phyloP scores from a whole-genome alignment of 2,329 filamentous ascomycete genomes.

The Monilinia aucupariae region DNA sequence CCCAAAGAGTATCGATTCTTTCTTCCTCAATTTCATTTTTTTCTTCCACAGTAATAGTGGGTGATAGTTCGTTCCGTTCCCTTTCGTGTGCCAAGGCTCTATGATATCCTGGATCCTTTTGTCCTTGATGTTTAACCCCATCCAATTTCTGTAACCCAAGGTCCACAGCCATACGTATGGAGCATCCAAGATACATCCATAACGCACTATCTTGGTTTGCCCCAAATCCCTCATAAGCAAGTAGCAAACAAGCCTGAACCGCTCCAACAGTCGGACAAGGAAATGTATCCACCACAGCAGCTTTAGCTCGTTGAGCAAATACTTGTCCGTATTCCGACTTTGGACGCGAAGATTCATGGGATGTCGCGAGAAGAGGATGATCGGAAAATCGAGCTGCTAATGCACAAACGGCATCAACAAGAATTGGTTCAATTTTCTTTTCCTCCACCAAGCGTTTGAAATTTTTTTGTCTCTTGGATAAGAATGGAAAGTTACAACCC shows the following conservation, averaged over 20 bases:
- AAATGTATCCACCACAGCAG: slow-evolving; percentile 77
- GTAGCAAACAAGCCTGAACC: slow-evolving; percentile 74
- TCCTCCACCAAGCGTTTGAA: slow-evolving; percentile 74
- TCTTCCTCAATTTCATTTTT: slow-evolving; percentile 66
- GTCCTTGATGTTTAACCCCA: slow-evolving; percentile 54
- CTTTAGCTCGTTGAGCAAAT: slow-evolving; percentile 77
- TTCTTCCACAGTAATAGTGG: slow-evolving; percentile 44
- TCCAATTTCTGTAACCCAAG: slow-evolving; percentile 77
- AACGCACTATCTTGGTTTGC: slow-evolving; percentile 82
- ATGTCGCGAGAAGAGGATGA: slow-evolving; percentile 47
- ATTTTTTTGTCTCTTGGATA: slow-evolving; percentile 56
- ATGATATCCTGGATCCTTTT: slow-evolving; percentile 34
- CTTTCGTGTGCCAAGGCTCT: slow-evolving; percentile 38
- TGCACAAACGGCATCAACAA: slow-evolving; percentile 82
- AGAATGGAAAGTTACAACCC: slow-evolving; percentile 80
- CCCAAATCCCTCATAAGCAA: slow-evolving; percentile 87
- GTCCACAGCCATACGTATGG: slow-evolving; percentile 77
- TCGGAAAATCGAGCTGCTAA: slow-evolving; percentile 73
- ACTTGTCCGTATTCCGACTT: slow-evolving; percentile 67
- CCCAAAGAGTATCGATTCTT: slow-evolving; percentile 83
- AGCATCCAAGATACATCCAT: slow-evolving; percentile 89
- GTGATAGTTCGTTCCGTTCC: slow-evolving; percentile 39
- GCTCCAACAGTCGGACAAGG: slow-evolving; percentile 77
- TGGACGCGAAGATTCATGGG: slow-evolving; percentile 44
- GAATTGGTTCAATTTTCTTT: slow-evolving; percentile 46